Evolutionary conservation across 2,329 filamentous ascomycete species (phyloP).

Genomic region (Penicillium sumatraense): DNA sequence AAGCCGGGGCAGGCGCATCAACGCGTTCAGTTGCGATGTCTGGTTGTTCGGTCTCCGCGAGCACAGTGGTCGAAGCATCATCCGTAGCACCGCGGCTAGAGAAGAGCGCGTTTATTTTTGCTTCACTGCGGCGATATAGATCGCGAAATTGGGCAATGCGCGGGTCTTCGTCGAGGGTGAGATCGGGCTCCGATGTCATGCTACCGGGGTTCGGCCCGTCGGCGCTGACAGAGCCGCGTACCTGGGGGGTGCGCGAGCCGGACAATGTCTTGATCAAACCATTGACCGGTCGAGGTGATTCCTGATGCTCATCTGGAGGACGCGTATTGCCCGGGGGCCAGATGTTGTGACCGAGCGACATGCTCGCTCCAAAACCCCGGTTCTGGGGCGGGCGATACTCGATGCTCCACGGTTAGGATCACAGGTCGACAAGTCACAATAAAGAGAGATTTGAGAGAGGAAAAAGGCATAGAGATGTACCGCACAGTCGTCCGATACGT

Average conservation of each 20-base stretch:
- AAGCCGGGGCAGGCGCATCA: slow-evolving; percentile 53
- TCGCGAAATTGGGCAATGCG: slow-evolving; percentile 74
- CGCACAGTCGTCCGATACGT: slow-evolving; percentile 21
- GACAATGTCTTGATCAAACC: slow-evolving; percentile 48
- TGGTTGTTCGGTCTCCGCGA: slow-evolving; percentile 52
- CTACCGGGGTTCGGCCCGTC: slow-evolving; percentile 53
- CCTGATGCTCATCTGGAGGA: slow-evolving; percentile 63
- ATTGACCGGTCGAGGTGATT: slow-evolving; percentile 46
- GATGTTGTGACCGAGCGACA: slow-evolving; percentile 71
- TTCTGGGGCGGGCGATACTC: slow-evolving; percentile 50
- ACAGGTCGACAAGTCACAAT: slow-evolving; percentile 37
- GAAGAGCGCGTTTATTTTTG: slow-evolving; percentile 78
- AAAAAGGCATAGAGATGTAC: slow-evolving; percentile 41
- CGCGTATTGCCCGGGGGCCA: slow-evolving; percentile 67
- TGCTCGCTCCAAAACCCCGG: slow-evolving; percentile 56
- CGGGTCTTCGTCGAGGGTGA: slow-evolving; percentile 71
- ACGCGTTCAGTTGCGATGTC: slow-evolving; percentile 47
- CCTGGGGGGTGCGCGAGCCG: slow-evolving; percentile 50
- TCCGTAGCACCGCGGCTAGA: slow-evolving; percentile 46
- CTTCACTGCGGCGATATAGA: slow-evolving; percentile 76
- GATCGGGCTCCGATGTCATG: slow-evolving; percentile 55
- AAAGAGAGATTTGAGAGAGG: slow-evolving; percentile 23
- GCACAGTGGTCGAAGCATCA: slow-evolving; percentile 45
- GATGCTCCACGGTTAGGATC: slow-evolving; percentile 50
- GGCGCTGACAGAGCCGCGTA: slow-evolving; percentile 49